Evolutionary conservation across 768 basidiomycete genomes (phyloP).

Genomic region (Boletus bicolor): DNA sequence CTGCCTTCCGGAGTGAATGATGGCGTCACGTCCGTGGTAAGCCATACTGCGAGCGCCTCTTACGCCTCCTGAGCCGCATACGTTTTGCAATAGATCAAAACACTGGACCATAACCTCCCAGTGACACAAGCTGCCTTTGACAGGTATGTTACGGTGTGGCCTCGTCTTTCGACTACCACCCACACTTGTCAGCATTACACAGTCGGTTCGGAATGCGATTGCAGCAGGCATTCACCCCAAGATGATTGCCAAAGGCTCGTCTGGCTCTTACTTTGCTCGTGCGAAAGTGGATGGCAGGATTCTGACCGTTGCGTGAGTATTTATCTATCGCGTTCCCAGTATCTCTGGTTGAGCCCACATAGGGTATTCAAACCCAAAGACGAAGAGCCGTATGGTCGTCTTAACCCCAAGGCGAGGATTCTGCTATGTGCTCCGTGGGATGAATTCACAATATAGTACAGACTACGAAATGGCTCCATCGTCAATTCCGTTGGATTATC

Average conservation of each 20-base stretch:
- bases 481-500: constrained; percentile 85
- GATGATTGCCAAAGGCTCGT: constrained; percentile 87
- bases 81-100: constrained; percentile 53
- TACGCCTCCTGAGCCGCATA: constrained; percentile 1
- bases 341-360: not conserved
- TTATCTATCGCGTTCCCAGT: not conserved
- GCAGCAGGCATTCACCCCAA: constrained; percentile 80
- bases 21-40: constrained; percentile 21
- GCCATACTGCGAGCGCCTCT: not conserved
- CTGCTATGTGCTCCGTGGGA: not conserved
- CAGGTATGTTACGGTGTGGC: constrained; percentile 42
- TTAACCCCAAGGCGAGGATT: constrained; percentile 73
- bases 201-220: constrained; percentile 68
- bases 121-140: constrained; percentile 75
- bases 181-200: constrained; percentile 45
- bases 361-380: constrained; percentile 93
- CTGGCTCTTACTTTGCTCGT: constrained; percentile 90
- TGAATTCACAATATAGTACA: constrained; percentile 25
- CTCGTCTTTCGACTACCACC: constrained; percentile 4
- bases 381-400: constrained; percentile 82
- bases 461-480: constrained; percentile 89
- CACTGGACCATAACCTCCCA: constrained; percentile 74
- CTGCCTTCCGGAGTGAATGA: constrained; percentile 31
- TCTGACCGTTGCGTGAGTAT: constrained; percentile 74
- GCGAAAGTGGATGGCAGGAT: constrained; percentile 72